phyloP scores from a whole-genome alignment of 2,329 filamentous ascomycete species.

The Aspergillus pseudoterreus region DNA sequence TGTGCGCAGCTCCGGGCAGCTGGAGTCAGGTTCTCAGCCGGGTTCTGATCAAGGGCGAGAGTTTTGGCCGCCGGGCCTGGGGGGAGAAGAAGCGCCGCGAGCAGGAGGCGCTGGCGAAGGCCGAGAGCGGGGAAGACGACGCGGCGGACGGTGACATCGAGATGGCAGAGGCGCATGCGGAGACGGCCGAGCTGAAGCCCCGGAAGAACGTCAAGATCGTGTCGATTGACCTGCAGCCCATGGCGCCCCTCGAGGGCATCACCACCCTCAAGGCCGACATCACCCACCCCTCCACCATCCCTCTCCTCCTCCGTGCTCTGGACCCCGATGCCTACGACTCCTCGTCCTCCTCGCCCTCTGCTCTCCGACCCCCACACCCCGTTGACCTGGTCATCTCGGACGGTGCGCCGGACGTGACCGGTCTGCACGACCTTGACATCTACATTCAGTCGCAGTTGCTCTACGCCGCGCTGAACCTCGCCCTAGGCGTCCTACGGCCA shows the following conservation, averaged over 20 bases:
- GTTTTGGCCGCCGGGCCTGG: slow-evolving; percentile 81
- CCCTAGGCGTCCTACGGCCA: slow-evolving; percentile 84
- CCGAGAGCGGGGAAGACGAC: slow-evolving; percentile 13
- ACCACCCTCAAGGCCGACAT: slow-evolving; percentile 92
- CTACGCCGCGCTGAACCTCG: slow-evolving; percentile 88
- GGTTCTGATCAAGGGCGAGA: slow-evolving; percentile 88
- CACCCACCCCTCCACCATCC: slow-evolving; percentile 92
- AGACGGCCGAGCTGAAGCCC: slow-evolving; percentile 41
- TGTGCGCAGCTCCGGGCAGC: slow-evolving; percentile 92
- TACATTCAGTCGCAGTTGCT: slow-evolving; percentile 96
- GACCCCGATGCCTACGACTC: slow-evolving; percentile 63
- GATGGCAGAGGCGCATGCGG: slow-evolving; percentile 18
- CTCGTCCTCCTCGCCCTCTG: slow-evolving; percentile 31
- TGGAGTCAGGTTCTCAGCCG: slow-evolving; percentile 97
- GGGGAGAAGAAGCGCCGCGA: slow-evolving; percentile 73
- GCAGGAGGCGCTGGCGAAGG: slow-evolving; percentile 23
- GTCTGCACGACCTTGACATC: slow-evolving; percentile 94
- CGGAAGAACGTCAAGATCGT: slow-evolving; percentile 85
- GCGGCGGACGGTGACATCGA: slow-evolving; percentile 24
- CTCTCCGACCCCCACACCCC: slow-evolving; percentile 62
- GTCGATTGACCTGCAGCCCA: slow-evolving; percentile 91
- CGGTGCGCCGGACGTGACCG: slow-evolving; percentile 93
- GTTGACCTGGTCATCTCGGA: slow-evolving; percentile 95
- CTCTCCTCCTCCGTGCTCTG: slow-evolving; percentile 78
- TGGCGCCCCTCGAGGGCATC: slow-evolving; percentile 89